phyloP scores from a whole-genome alignment of 208 protist genomes.

The Acanthamoeba royreba region DNA sequence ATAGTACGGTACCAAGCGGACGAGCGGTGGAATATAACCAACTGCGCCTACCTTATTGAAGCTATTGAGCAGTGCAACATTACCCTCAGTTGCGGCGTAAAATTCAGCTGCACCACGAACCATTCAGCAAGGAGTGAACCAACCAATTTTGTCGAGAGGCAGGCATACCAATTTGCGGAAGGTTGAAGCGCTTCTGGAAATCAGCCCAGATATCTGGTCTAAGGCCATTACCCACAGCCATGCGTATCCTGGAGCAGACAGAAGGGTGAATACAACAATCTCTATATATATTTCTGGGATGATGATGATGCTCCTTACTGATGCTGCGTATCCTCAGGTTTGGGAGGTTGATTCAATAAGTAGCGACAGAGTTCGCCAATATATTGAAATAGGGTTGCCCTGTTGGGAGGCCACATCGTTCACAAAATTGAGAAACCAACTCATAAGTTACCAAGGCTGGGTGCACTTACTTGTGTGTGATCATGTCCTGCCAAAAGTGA shows the following conservation, averaged over 20 bases:
- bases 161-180: constrained; percentile 69
- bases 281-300: neutral
- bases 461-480: constrained; percentile 64
- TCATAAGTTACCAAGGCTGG: too few species aligned
- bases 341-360: constrained; percentile 45
- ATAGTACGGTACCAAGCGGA: neutral
- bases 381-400: constrained; percentile 85
- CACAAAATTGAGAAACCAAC: too few species aligned
- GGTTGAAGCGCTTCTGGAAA: constrained; percentile 55
- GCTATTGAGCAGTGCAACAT: constrained; percentile 57
- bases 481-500: constrained; percentile 78
- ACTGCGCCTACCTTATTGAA: constrained; percentile 51
- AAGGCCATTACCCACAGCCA: constrained; percentile 88
- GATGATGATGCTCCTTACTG: neutral
- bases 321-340: constrained; percentile 46
- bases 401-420: too few species aligned
- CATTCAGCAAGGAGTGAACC: too few species aligned
- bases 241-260: constrained; percentile 67
- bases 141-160: too few species aligned
- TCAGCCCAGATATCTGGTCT: constrained; percentile 85
- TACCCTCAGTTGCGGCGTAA: constrained; percentile 86
- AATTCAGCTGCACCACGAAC: constrained; percentile 88
- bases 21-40: constrained; percentile 50
- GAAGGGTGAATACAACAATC: neutral
- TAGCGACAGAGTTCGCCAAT: constrained; percentile 90